phyloP scores from a whole-genome alignment of 1,284 basidiomycete genomes.

The Sporisorium reilianum region DNA sequence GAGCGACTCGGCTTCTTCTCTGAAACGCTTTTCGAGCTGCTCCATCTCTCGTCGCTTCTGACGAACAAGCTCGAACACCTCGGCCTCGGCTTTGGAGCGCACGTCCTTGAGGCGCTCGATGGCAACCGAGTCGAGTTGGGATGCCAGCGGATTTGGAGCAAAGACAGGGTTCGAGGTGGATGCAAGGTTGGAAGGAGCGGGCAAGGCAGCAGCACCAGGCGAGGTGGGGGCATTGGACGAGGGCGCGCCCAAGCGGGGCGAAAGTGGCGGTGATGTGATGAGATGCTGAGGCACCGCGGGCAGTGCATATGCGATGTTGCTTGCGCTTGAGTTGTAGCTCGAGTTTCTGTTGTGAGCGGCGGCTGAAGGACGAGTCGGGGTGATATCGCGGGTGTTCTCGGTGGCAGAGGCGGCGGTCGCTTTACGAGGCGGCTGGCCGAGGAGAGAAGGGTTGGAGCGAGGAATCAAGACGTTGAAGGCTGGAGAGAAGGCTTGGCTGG shows the following conservation, averaged over 20 bases:
- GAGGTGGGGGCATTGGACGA: conserved; percentile 16
- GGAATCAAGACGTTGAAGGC: conserved; percentile 43
- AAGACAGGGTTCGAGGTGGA: conserved; percentile 3
- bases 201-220: conserved; percentile 15
- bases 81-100: conserved; percentile 51
- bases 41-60: conserved; percentile 57
- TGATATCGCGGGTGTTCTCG: conserved; percentile 22
- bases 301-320: conserved; percentile 28
- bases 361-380: conserved; percentile 32
- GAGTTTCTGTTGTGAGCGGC: conserved; percentile 18
- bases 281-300: conserved; percentile 51
- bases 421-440: neutral
- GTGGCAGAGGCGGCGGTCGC: neutral
- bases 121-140: conserved; percentile 45
- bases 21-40: conserved; percentile 41
- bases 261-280: conserved; percentile 41
- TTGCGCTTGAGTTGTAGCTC: conserved; percentile 20
- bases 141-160: conserved; percentile 28
- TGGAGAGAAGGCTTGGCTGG: conserved; percentile 42
- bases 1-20: conserved; percentile 46
- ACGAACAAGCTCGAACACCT: conserved; percentile 52
- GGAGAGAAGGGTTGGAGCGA: conserved; percentile 2
- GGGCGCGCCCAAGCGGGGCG: conserved; percentile 19
- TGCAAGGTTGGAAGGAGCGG: conserved; percentile 5
- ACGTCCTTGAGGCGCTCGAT: conserved; percentile 49